Percentiles rank a stretch among this genome's conserved stretches.
Evolutionary conservation across 805 yeast genomes (phyloP).

Genomic region (Candida suzukii): DNA sequence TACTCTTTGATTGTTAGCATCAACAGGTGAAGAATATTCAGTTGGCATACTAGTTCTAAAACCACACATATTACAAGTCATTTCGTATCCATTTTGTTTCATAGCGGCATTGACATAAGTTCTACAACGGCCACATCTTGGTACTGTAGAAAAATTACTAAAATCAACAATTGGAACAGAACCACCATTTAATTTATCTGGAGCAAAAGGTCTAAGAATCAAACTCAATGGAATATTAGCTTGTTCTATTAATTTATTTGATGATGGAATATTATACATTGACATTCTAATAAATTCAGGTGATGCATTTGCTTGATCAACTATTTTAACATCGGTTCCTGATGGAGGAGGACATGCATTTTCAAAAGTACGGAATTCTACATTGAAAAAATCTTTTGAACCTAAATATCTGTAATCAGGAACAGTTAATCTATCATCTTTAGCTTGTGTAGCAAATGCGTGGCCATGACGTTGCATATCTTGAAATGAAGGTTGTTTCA

Average conservation of each 20-base stretch:
- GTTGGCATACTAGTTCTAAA: conserved; percentile 62
- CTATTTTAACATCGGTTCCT: conserved; percentile 57
- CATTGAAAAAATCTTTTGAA: conserved; percentile 29
- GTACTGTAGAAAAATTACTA: conserved; percentile 53
- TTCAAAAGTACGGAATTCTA: conserved; percentile 61
- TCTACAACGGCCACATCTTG: conserved; percentile 89
- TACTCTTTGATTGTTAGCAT: conserved; percentile 51
- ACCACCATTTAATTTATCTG: conserved; percentile 39
- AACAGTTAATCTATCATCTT: conserved; percentile 26
- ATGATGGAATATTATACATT: conserved; percentile 75
- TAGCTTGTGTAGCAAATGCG: background rate
- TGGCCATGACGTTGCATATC: too few relatives aligned
- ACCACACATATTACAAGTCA: conserved; percentile 83
- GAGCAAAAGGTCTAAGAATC: conserved; percentile 80
- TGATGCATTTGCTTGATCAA: conserved; percentile 81
- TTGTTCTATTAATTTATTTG: conserved; percentile 59
- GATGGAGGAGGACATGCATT: conserved; percentile 81
- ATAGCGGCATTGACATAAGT: conserved; percentile 83
- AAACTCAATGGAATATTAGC: conserved; percentile 79
- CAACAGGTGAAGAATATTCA: conserved; percentile 60
- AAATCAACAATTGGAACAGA: conserved; percentile 64
- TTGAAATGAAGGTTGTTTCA: too few relatives aligned
- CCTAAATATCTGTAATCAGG: conserved; percentile 25
- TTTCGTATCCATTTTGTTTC: conserved; percentile 55
- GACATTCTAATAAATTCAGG: conserved; percentile 75